Evolutionary conservation across 2,329 filamentous ascomycete species (phyloP).

Genomic region (Teratosphaeria nubilosa): DNA sequence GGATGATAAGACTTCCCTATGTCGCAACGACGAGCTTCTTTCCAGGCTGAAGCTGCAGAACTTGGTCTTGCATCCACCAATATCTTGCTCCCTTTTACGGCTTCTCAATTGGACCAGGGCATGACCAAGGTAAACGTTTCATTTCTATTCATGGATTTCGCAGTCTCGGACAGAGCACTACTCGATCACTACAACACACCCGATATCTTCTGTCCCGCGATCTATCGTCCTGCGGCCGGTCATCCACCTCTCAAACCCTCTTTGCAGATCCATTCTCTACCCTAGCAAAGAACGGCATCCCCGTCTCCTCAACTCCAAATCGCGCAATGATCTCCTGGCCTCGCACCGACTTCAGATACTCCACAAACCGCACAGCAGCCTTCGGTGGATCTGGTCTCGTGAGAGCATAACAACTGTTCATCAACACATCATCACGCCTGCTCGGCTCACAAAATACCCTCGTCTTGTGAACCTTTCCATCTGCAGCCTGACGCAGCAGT

Average conservation of each 20-base stretch:
- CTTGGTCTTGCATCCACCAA: too few species aligned
- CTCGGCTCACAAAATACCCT: not conserved
- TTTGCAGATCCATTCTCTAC: not conserved
- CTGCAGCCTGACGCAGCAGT: not conserved
- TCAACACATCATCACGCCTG: not conserved
- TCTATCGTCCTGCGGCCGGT: not conserved
- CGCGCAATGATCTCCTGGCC: not conserved
- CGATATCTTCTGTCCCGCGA: not conserved
- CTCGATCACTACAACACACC: too few species aligned
- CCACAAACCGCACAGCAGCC: not conserved
- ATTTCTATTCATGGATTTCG: too few species aligned
- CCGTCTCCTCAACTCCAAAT: not conserved
- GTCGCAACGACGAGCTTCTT: too few species aligned
- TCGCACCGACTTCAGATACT: not conserved
- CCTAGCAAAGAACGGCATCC: not conserved
- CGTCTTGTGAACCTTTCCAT: not conserved
- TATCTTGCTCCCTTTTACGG: too few species aligned
- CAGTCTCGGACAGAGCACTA: too few species aligned
- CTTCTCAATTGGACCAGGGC: too few species aligned
- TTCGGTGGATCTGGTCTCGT: not conserved
- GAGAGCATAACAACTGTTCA: not conserved
- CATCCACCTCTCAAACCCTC: not conserved
- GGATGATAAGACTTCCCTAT: too few species aligned
- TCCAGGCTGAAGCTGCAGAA: too few species aligned
- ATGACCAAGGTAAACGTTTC: too few species aligned